Evolutionary conservation across 2,329 filamentous ascomycete species (phyloP), one percentile per base, ranked within the genome.

Genomic region (Elsinoe perseae): DNA sequence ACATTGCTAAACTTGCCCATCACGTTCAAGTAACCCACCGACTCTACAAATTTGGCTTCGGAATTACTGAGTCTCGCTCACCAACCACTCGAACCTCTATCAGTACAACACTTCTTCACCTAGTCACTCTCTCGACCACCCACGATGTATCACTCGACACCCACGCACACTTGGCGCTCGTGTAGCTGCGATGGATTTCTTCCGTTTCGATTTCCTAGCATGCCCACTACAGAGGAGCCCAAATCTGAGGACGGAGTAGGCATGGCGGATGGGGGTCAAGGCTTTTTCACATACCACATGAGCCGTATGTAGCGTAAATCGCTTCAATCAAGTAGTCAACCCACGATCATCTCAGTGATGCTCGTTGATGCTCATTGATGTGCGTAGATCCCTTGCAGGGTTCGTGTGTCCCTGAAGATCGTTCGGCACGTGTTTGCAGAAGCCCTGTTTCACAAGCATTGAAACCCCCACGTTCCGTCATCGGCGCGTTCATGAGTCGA

Each of bases 181-280:
- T 52, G 48, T 38, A 52, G 20, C 27, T 21, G 30, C 48, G 48
- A 52, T 52, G 48, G 30, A 52, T 52, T 52, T 52, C 30, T 52
- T n/a, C 25, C 48, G 48, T 52, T 52, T 52, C 48, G 48, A 30
- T 52, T 52, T 36, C 44, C 23, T 52, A 32, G 48, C 48, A 52
- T 52, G 48, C 48, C 48, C 28, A 32, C 48, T 34, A 38, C 48
- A 52, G 48, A 52, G 48, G 48, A 52, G 48, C 25, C 12, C 28
- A 7, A 52, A 52, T 52, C 48, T 52, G 18, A 52, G 48, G 48
- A 52, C 30, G 48, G 48, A 52, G 48, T 52, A 52, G 48, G 48
- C 48, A 52, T 52, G 48, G 48, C n/a, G 48, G 48, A 52, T 14
- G 25, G 32, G 48, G 16, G 21, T 52, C 48, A 34, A 34, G 32